Conservation (phyloP, 2,329 filamentous ascomycete species). For the Diplocarpon mali region DNA sequence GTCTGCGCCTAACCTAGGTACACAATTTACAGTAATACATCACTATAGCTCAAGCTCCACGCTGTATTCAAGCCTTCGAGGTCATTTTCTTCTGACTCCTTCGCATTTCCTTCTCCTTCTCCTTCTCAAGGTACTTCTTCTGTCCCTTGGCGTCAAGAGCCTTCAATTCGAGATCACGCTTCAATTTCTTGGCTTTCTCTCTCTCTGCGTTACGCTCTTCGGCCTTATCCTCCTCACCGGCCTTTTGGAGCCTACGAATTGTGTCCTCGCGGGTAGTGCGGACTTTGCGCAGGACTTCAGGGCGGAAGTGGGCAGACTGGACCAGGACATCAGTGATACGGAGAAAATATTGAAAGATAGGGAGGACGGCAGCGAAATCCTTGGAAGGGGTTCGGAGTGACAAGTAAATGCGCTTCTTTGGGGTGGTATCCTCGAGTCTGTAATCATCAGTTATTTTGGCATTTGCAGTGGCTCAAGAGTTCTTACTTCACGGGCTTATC, state of each 20-base stretch:
- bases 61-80: conserved; percentile 17
- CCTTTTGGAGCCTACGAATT: conserved; percentile 66
- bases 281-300: conserved; percentile 81
- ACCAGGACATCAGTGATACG: conserved; percentile 77
- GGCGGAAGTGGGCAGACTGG: conserved; percentile 69
- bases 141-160: conserved; percentile 70
- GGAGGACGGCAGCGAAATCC: conserved; percentile 54
- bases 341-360: conserved; percentile 72
- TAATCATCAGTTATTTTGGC: conserved; percentile 5
- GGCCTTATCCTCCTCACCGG: conserved; percentile 68
- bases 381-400: conserved; percentile 56
- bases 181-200: conserved; percentile 73
- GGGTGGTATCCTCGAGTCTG: conserved; percentile 71
- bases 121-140: conserved; percentile 74
- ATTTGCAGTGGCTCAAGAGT: neutral
- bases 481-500: conserved; percentile 74
- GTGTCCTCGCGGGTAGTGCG: conserved; percentile 69
- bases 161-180: conserved; percentile 74
- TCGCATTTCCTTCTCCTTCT: conserved; percentile 61
- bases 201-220: conserved; percentile 64
- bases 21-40: conserved; percentile 1
- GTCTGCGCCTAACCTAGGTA: neutral
- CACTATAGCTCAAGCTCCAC: neutral
- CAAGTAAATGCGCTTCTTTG: conserved; percentile 80
- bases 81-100: conserved; percentile 54